Conservation (phyloP, 1,284 basidiomycete species). For the Boletus sp. region DNA sequence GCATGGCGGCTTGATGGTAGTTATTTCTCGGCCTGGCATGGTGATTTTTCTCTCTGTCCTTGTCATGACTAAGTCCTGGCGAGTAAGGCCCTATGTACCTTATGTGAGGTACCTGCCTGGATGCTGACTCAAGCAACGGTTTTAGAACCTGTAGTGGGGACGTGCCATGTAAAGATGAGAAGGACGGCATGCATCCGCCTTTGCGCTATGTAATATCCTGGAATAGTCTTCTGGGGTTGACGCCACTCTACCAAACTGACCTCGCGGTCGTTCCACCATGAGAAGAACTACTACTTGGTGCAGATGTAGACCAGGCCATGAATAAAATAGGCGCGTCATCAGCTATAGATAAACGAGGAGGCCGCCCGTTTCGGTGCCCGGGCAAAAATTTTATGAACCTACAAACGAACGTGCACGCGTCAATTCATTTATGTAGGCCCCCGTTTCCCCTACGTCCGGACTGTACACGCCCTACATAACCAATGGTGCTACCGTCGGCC, state of each 20-base stretch:
- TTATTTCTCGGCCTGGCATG: not conserved
- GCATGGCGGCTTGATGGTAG: not conserved
- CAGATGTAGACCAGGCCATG: not conserved
- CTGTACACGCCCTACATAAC: not conserved
- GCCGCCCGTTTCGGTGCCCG: too few relatives aligned
- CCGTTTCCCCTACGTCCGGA: not conserved
- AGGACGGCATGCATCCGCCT: too few relatives aligned
- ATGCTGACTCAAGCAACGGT: not conserved
- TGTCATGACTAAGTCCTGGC: not conserved
- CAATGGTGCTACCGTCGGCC: slow-evolving; percentile 22
- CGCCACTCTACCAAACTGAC: too few relatives aligned
- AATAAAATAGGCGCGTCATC: not conserved
- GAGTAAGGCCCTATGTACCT: too few relatives aligned
- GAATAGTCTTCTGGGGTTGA: too few relatives aligned
- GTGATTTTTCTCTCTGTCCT: not conserved
- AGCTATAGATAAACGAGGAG: slow-evolving; percentile 1
- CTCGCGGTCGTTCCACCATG: too few relatives aligned
- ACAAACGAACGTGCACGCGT: slow-evolving; percentile 27
- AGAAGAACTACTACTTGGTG: too few relatives aligned
- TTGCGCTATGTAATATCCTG: too few relatives aligned
- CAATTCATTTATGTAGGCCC: slow-evolving; percentile 9
- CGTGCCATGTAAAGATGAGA: too few relatives aligned
- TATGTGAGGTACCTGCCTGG: not conserved
- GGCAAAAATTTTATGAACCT: not conserved
- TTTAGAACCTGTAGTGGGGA: too few relatives aligned